These are phyloP conservation scores for Populus nigra DNA, from an alignment of 345 rosid species.

Conservation along the genomic window DNA sequence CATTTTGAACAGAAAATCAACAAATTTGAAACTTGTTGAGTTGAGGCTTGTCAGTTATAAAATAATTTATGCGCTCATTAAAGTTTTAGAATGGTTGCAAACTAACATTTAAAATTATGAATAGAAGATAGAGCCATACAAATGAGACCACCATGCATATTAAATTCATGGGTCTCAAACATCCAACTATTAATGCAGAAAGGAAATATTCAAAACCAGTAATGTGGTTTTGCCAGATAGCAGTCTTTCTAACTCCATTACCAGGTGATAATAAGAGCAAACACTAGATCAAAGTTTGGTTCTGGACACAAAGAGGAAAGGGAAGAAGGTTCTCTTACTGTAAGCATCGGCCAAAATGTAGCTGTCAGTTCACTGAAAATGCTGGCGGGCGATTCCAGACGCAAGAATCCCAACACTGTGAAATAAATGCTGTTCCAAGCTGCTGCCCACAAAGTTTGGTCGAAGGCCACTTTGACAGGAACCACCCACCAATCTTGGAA, in stretches of 20 bases:
- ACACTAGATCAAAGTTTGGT: background rate
- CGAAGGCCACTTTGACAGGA: slow-evolving; percentile 82
- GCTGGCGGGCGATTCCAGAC: slow-evolving; percentile 71
- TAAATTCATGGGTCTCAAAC: background rate
- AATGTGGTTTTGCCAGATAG: background rate
- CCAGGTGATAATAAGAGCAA: background rate
- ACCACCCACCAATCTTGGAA: slow-evolving; percentile 96
- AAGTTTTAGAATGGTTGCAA: background rate
- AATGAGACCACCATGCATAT: background rate
- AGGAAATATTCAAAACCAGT: background rate
- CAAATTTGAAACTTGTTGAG: background rate
- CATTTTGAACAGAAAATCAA: background rate
- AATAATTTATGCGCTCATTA: background rate
- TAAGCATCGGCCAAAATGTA: slow-evolving; percentile 82
- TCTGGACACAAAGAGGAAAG: background rate
- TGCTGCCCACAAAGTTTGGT: slow-evolving; percentile 93
- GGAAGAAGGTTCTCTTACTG: slow-evolving; percentile 45
- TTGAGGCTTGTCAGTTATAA: background rate
- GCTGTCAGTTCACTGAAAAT: slow-evolving; percentile 66
- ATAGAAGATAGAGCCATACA: background rate
- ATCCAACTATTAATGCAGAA: background rate
- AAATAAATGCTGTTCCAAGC: slow-evolving; percentile 91
- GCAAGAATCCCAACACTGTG: slow-evolving; percentile 62
- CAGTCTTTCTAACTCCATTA: background rate
- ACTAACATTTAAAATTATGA: background rate